Percentiles rank a stretch among this genome's conserved stretches.
Evolutionary conservation across 2,329 filamentous ascomycete genomes (phyloP).

Genomic region (Calycina marina): DNA sequence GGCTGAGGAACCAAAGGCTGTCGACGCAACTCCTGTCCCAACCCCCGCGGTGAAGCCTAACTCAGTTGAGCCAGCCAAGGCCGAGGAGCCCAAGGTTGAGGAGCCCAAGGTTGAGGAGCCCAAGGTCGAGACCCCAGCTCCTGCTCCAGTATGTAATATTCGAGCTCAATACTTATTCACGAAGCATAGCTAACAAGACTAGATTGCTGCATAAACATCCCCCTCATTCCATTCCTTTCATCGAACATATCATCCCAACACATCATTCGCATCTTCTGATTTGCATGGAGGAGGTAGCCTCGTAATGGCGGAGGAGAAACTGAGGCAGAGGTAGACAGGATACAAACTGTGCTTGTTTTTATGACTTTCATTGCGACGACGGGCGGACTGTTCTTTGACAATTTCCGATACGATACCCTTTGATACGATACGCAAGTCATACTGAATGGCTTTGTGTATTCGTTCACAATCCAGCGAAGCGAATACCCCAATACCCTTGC

Average conservation of each 20-base stretch:
- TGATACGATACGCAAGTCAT: conserved; percentile 13
- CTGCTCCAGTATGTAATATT: too few species aligned
- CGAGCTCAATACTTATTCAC: neutral
- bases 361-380: conserved; percentile 3
- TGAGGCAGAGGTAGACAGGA: conserved; percentile 7
- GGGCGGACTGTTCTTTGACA: conserved; percentile 3
- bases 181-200: too few species aligned
- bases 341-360: conserved; percentile 6
- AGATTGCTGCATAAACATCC: too few species aligned
- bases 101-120: conserved; percentile 8
- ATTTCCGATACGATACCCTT: conserved; percentile 15
- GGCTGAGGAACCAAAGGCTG: conserved; percentile 9
- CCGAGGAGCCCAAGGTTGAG: conserved; percentile 9
- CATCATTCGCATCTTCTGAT: conserved; percentile 5
- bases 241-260: conserved; percentile 1
- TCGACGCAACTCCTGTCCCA: conserved; percentile 9
- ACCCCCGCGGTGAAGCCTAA: conserved; percentile 10
- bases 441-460: conserved; percentile 7
- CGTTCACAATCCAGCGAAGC: conserved; percentile 14
- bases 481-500: conserved; percentile 19
- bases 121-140: too few species aligned
- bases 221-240: conserved; percentile 8
- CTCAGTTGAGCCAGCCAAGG: conserved; percentile 8
- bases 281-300: conserved; percentile 8
- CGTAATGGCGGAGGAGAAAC: conserved; percentile 16